These are phyloP conservation scores for Xylaria sp. DNA, from an alignment of 2,329 filamentous ascomycete genomes.

Conservation along the genomic window DNA sequence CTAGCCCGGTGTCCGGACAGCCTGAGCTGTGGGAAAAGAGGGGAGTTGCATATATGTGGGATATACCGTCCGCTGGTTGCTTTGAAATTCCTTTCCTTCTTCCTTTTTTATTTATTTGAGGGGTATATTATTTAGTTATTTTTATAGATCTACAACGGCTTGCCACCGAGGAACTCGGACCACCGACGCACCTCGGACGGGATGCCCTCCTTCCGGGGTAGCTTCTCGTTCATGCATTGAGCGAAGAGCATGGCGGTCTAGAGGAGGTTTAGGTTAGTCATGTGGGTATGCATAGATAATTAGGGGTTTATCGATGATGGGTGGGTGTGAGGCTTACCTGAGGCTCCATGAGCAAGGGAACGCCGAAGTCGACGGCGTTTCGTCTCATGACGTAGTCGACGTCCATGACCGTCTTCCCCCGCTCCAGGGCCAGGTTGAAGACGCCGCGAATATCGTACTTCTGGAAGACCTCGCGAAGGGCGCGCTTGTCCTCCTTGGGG, in stretches of 20 bases:
- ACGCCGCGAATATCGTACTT: conserved; percentile 95
- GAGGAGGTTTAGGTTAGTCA: background rate
- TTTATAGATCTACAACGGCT: conserved; percentile 64
- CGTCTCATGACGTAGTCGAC: conserved; percentile 98
- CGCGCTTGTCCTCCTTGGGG: conserved; percentile 93
- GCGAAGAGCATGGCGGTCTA: conserved; percentile 96
- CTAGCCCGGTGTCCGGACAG: too few relatives aligned
- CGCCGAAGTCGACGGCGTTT: conserved; percentile 97
- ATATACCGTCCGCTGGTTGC: background rate
- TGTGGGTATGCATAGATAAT: too few relatives aligned
- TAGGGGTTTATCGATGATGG: too few relatives aligned
- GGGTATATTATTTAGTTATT: background rate
- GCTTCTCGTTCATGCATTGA: conserved; percentile 95
- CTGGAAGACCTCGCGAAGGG: conserved; percentile 90
- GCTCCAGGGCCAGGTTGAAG: conserved; percentile 87
- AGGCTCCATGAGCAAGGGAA: conserved; percentile 97
- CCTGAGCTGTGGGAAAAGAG: background rate
- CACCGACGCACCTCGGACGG: conserved; percentile 89
- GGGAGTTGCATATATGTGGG: too few relatives aligned
- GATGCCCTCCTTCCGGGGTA: conserved; percentile 85
- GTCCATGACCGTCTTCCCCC: conserved; percentile 83
- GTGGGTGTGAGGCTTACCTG: conserved; percentile 73
- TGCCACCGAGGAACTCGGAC: conserved; percentile 92
- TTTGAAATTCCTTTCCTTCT: background rate
- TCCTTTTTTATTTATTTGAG: background rate